These are phyloP conservation scores for Nemania sp. DNA, from an alignment of 2,329 filamentous ascomycete species.

Conservation along the genomic window DNA sequence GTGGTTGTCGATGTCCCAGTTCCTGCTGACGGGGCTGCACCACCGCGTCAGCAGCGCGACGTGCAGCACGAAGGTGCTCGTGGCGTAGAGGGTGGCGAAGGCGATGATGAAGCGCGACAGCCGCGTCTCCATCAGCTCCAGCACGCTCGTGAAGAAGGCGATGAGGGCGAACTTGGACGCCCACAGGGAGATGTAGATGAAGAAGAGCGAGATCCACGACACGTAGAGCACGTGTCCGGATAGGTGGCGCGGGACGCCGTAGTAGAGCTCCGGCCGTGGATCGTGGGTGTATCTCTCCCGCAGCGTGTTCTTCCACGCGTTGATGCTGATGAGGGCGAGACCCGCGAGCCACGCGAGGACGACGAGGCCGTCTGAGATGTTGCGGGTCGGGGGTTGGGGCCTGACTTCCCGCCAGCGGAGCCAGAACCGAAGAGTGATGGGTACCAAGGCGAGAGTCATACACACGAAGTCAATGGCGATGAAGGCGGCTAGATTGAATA, in stretches of 20 bases:
- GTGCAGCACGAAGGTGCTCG: conserved; percentile 28
- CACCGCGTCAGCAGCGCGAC: conserved; percentile 28
- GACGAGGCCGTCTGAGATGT: conserved; percentile 31
- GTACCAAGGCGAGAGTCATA: conserved; percentile 32
- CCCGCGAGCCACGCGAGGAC: conserved; percentile 32
- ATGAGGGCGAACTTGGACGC: conserved; percentile 35
- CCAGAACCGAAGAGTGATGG: conserved; percentile 35
- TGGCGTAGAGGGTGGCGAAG: conserved; percentile 24
- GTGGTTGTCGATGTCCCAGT: conserved; percentile 30
- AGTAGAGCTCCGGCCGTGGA: conserved; percentile 30
- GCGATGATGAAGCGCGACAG: conserved; percentile 20
- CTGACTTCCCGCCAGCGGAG: conserved; percentile 26
- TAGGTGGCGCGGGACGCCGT: conserved; percentile 26
- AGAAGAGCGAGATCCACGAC: conserved; percentile 35
- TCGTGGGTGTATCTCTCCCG: conserved; percentile 27
- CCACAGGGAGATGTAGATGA: conserved; percentile 36
- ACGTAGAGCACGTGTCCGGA: conserved; percentile 33
- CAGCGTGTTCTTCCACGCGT: conserved; percentile 34
- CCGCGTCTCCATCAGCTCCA: conserved; percentile 24
- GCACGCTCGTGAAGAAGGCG: conserved; percentile 29
- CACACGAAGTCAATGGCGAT: conserved; percentile 35
- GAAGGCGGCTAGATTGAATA: conserved; percentile 28
- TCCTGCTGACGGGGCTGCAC: conserved; percentile 30
- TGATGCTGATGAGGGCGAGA: conserved; percentile 32
- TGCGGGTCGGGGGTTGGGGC: conserved; percentile 23